Percentiles rank a stretch among this genome's conserved stretches.
These are phyloP conservation scores for Epicoccum sorghinum DNA, from an alignment of 2,329 filamentous ascomycete species.

Conservation along the genomic window DNA sequence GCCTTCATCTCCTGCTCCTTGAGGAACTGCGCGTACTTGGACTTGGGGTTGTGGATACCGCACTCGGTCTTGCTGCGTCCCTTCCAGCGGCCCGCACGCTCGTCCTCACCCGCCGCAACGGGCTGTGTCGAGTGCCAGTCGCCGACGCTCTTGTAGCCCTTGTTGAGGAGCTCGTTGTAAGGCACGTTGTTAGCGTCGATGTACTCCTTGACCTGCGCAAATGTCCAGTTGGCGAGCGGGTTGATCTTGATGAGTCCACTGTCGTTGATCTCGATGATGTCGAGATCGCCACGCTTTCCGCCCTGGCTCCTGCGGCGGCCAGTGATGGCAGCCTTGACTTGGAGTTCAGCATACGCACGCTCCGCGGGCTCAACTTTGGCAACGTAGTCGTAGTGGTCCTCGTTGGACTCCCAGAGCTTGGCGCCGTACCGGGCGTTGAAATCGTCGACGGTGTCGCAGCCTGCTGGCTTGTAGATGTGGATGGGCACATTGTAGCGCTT, in stretches of 20 bases:
- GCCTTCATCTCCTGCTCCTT: constrained; percentile 72
- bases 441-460: constrained; percentile 71
- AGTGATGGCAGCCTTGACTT: constrained; percentile 89
- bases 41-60: constrained; percentile 98
- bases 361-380: constrained; percentile 98
- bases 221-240: constrained; percentile 92
- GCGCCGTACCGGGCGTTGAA: constrained; percentile 84
- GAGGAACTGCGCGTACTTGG: constrained; percentile 86
- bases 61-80: constrained; percentile 96
- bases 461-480: constrained; percentile 88
- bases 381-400: constrained; percentile 93
- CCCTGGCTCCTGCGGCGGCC: constrained; percentile 92
- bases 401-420: constrained; percentile 81
- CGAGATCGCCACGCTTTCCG: constrained; percentile 85
- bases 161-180: constrained; percentile 89
- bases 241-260: constrained; percentile 96
- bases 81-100: constrained; percentile 96
- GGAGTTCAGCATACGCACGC: constrained; percentile 84
- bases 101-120: constrained; percentile 88
- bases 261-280: constrained; percentile 92
- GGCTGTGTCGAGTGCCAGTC: constrained; percentile 98
- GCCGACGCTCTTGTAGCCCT: constrained; percentile 96
- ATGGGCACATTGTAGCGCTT: constrained; percentile 78
- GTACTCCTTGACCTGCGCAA: constrained; percentile 87
- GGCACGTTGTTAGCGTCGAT: constrained; percentile 85